Evolutionary conservation across 176 grass and related monocot genomes (phyloP).

Genomic region (Cocos nucifera): DNA sequence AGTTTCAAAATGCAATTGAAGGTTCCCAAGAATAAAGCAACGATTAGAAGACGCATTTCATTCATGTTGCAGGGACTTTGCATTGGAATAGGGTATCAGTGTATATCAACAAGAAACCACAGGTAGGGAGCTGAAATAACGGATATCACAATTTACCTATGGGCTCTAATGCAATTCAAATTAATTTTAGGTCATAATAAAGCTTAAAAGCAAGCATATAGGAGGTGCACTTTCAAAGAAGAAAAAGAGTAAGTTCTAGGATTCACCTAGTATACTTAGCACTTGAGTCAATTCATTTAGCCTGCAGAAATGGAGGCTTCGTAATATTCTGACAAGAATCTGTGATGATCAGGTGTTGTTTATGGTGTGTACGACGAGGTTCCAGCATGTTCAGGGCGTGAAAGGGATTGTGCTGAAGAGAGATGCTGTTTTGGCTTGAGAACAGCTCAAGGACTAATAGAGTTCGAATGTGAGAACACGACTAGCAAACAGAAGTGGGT

Average conservation of each 20-base stretch:
- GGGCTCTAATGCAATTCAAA: no score
- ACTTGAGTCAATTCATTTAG: neutral
- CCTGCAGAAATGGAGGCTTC: no score
- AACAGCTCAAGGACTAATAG: conserved; percentile 39
- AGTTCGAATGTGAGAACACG: conserved; percentile 41
- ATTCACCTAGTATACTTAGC: neutral
- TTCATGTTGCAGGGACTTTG: conserved; percentile 11
- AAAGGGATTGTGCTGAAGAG: conserved; percentile 1
- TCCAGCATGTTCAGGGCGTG: conserved; percentile 30
- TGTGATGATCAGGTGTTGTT: conserved; percentile 19
- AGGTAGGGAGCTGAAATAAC: conserved; percentile 14
- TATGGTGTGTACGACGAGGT: conserved; percentile 43
- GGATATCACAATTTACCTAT: no score
- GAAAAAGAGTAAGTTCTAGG: conserved; percentile 23
- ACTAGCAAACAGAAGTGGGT: conserved; percentile 31
- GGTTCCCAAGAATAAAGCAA: no score
- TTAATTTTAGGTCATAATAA: conserved; percentile 11
- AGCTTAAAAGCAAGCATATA: conserved; percentile 55
- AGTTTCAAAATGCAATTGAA: no score
- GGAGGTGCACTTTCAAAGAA: conserved; percentile 56
- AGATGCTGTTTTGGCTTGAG: conserved; percentile 30
- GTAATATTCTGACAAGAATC: no score
- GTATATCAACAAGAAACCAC: conserved; percentile 39
- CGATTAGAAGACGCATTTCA: no score
- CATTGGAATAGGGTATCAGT: conserved; percentile 37